Evolutionary conservation across 352 stramenopile genomes (phyloP).

Genomic region (Phytophthora pisi): DNA sequence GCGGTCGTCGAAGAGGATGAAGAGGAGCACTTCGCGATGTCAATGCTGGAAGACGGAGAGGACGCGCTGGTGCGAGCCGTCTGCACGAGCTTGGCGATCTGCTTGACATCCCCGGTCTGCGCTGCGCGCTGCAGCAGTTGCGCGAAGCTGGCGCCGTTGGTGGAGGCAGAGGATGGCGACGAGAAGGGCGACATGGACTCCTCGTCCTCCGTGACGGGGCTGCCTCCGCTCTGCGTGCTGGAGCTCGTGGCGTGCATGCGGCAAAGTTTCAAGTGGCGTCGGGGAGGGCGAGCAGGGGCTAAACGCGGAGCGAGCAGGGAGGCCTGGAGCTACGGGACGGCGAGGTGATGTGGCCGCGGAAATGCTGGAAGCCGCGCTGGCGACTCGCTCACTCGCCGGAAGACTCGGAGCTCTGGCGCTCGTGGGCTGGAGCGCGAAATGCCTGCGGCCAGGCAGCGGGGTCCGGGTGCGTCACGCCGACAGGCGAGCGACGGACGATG

Average conservation of each 20-base stretch:
- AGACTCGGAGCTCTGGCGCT: conserved; percentile 21
- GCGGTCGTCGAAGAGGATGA: conserved; percentile 24
- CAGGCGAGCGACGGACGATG: conserved; percentile 28
- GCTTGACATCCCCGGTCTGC: conserved; percentile 51
- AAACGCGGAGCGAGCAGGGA: not conserved
- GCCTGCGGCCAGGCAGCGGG: conserved; percentile 7
- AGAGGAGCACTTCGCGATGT: conserved; percentile 22
- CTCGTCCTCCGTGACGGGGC: conserved; percentile 61
- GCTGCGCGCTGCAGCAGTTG: conserved; percentile 50
- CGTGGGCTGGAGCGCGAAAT: conserved; percentile 25
- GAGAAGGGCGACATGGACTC: conserved; percentile 49
- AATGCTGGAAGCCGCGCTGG: conserved; percentile 20
- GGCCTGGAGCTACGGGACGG: not conserved
- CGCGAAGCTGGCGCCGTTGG: conserved; percentile 28
- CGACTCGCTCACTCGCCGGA: conserved; percentile 16
- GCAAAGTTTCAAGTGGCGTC: conserved; percentile 20
- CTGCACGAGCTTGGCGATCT: conserved; percentile 55
- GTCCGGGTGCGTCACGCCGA: conserved; percentile 25
- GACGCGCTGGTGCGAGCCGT: conserved; percentile 30
- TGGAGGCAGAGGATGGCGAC: conserved; percentile 37
- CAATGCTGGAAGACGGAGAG: conserved; percentile 28
- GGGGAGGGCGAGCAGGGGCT: not conserved
- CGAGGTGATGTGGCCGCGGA: not conserved
- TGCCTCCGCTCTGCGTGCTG: conserved; percentile 60
- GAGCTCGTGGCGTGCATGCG: conserved; percentile 44